Evolutionary conservation across 192 early-diverging fungal genomes (phyloP).

Genomic region (Backusella psychrophila): DNA sequence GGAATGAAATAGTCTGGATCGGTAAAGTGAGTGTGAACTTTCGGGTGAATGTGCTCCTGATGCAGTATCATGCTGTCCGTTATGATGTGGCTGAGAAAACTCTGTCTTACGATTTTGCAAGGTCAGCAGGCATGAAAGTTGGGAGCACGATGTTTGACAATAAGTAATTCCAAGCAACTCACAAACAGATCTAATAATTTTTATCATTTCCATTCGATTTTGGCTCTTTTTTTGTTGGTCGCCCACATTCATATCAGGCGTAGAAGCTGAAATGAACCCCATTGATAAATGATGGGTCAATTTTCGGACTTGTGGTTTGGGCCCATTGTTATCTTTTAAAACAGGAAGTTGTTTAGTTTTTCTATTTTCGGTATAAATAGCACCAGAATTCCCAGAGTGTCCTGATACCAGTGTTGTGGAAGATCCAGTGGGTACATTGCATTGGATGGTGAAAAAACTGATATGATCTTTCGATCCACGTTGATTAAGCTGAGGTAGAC

Average conservation of each 20-base stretch:
- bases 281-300: neutral
- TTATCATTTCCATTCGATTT: constrained; percentile 8
- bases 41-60: neutral
- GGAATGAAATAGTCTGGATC: constrained; percentile 15
- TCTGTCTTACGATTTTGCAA: constrained; percentile 10
- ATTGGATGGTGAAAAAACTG: constrained; percentile 23
- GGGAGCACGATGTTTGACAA: constrained; percentile 13
- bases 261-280: neutral
- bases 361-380: neutral
- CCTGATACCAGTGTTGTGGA: constrained; percentile 4
- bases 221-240: neutral
- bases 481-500: constrained; percentile 21
- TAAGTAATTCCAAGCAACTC: constrained; percentile 33
- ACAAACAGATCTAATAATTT: constrained; percentile 18
- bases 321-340: neutral
- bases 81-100: neutral
- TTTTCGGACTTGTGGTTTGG: neutral
- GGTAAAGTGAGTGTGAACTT: neutral
- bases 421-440: constrained; percentile 1
- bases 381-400: neutral
- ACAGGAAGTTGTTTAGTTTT: neutral
- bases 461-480: constrained; percentile 27
- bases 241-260: neutral
- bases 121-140: constrained; percentile 24
- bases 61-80: neutral